Percentiles rank a stretch among this genome's conserved stretches.
These are phyloP conservation scores for Pleurostoma richardsiae DNA, from an alignment of 2,329 filamentous ascomycete genomes.

Conservation along the genomic window DNA sequence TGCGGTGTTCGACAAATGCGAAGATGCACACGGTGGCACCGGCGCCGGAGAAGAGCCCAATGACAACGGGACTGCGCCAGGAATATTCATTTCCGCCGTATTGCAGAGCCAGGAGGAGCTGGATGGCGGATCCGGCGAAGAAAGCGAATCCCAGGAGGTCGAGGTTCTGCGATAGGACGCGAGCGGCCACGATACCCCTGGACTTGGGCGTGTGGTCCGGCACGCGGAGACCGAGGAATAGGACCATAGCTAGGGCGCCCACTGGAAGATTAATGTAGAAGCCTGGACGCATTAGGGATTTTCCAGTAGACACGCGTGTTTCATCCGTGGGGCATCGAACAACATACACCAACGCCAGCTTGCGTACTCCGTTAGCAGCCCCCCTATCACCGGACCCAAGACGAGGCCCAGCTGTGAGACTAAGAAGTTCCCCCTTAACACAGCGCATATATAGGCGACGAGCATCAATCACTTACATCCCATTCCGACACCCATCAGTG, in stretches of 20 bases:
- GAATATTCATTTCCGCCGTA: conserved; percentile 19
- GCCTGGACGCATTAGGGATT: conserved; percentile 2
- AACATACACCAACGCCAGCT: conserved; percentile 28
- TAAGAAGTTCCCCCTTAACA: conserved; percentile 10
- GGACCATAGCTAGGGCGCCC: conserved; percentile 2
- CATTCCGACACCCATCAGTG: conserved; percentile 13
- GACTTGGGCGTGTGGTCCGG: conserved; percentile 12
- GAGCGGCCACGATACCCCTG: conserved; percentile 2
- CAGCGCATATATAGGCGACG: too few relatives aligned
- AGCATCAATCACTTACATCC: conserved; percentile 1
- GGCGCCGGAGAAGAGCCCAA: conserved; percentile 20
- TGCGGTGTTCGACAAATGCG: conserved; percentile 16
- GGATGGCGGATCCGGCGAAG: conserved; percentile 21
- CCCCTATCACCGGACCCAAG: conserved; percentile 6
- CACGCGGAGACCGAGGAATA: conserved; percentile 19
- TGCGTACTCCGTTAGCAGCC: conserved; percentile 12
- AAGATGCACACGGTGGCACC: conserved; percentile 16
- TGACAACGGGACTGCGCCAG: conserved; percentile 21
- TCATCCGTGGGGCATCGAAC: background rate
- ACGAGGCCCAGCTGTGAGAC: conserved; percentile 13
- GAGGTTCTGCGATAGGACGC: conserved; percentile 5
- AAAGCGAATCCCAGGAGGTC: conserved; percentile 14
- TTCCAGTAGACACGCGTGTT: conserved; percentile 1
- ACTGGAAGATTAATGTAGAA: conserved; percentile 27
- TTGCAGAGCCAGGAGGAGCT: conserved; percentile 26